Evolutionary conservation across 306 rosid species (phyloP).

Genomic region (Corylus americana): DNA sequence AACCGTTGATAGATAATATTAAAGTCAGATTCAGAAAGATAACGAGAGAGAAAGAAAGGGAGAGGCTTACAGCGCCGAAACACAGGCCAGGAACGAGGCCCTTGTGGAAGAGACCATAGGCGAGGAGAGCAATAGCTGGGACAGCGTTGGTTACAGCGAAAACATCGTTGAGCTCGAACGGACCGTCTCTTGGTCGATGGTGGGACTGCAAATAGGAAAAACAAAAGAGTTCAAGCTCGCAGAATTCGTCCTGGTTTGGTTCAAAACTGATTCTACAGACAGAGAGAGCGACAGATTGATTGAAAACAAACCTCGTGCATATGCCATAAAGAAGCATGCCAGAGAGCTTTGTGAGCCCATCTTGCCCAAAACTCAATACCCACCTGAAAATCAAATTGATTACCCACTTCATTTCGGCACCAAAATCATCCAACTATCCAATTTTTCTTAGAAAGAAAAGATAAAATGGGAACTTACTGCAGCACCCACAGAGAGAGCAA

Average conservation of each 20-base stretch:
- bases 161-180: slow-evolving; percentile 93
- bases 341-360: slow-evolving; percentile 70
- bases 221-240: neutral
- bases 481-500: slow-evolving; percentile 93
- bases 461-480: slow-evolving; percentile 45
- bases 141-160: slow-evolving; percentile 87
- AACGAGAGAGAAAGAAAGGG: neutral
- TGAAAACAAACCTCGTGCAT: slow-evolving; percentile 59
- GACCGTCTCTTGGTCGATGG: slow-evolving; percentile 92
- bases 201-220: slow-evolving; percentile 67
- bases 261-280: no score
- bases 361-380: slow-evolving; percentile 77
- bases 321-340: slow-evolving; percentile 67
- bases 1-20: slow-evolving; percentile 32
- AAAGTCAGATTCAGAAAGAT: slow-evolving; percentile 33
- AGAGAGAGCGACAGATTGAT: neutral
- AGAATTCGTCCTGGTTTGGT: no score
- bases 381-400: slow-evolving; percentile 31
- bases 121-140: slow-evolving; percentile 91
- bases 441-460: neutral
- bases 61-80: slow-evolving; percentile 82
- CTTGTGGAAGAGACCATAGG: slow-evolving; percentile 84
- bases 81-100: slow-evolving; percentile 92
- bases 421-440: neutral
- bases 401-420: slow-evolving; percentile 9